Evolutionary conservation across 768 basidiomycete species (phyloP).

Genomic region (Amanita muscaria): DNA sequence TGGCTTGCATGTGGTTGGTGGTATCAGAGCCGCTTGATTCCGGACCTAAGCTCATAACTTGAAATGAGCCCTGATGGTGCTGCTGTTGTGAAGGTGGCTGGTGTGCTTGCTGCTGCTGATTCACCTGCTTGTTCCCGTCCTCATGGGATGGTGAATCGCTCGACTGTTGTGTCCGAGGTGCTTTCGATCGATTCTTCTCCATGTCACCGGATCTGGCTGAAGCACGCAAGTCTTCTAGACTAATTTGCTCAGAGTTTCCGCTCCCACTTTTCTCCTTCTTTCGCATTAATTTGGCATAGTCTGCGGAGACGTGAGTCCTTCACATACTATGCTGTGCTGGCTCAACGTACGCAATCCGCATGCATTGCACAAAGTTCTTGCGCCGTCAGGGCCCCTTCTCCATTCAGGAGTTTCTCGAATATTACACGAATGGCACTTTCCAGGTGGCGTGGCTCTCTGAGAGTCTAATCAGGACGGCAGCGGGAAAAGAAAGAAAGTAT

Average conservation of each 20-base stretch:
- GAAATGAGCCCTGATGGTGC: constrained; percentile 55
- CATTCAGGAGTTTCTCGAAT: constrained; percentile 86
- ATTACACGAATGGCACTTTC: constrained; percentile 83
- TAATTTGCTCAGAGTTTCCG: constrained; percentile 50
- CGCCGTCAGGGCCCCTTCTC: constrained; percentile 78
- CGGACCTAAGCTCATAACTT: constrained; percentile 30
- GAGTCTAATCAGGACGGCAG: constrained; percentile 9
- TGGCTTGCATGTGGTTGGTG: constrained; percentile 13
- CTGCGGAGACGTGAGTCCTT: constrained; percentile 24
- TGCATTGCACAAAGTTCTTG: constrained; percentile 77
- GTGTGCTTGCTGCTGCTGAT: constrained; percentile 2
- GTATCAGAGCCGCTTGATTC: constrained; percentile 9
- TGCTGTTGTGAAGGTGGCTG: constrained; percentile 6
- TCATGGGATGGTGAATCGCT: constrained; percentile 23
- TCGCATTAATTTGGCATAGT: constrained; percentile 78
- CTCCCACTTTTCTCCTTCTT: constrained; percentile 65
- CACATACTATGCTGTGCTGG: constrained; percentile 2
- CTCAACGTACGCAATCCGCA: constrained; percentile 69
- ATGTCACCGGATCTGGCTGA: constrained; percentile 54
- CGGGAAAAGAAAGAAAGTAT: constrained; percentile 5
- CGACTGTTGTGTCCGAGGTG: constrained; percentile 21
- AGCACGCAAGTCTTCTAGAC: constrained; percentile 68
- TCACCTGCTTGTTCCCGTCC: constrained; percentile 21
- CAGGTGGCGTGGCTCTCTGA: constrained; percentile 78
- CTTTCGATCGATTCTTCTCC: constrained; percentile 24